Base-by-base conservation (phyloP, 352 stramenopile species). In the Phytophthora meadii region DNA sequence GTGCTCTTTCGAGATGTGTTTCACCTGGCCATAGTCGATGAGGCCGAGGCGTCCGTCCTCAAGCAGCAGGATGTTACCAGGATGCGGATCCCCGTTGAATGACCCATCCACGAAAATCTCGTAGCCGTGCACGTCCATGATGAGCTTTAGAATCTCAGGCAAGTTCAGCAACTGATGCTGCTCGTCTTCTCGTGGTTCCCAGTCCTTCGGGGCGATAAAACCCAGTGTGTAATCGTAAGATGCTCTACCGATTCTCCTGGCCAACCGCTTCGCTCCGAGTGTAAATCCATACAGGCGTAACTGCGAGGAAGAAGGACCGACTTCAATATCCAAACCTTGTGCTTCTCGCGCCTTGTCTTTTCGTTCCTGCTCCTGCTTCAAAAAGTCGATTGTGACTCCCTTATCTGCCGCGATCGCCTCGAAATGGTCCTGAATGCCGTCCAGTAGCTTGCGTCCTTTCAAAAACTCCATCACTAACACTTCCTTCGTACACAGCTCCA, bases 381-480 rank as follows among this genome's bases (percentile, higher is more conserved):
- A 83, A 37, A 89, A 76, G 34, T 97, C 76, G 4, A 98, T 65
- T 0, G 92, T 95, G 50, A 97, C 88, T 24, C 93, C 87, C 45
- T 88, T 82, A 61, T 94, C 80, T 15, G 78, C 77, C 5, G 94
- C 95, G 66, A 98, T 94, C 14, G 80, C 74, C 45, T 95, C 76
- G 61, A 98, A 92, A 54, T 98, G 92, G 37, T 97, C 84, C 49
- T 97, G 88, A 56, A 98, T 92, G 25, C 71, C 95, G 58, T 93
- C 82, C 37, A 94, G 60, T 41, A 97, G 65, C 59, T 91, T 97
- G 50, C 85, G 79, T n/a, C 92, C 92, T 32, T 92, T 81, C 15
- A 98, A 74, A 54, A 97, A 94, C 75, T 98, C 92, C 96, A 99
- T 99, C 37, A 99, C 94, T 15, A 99, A 72, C 39, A 99, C 92